Conservation (phyloP, 345 rosid species). For the Syzygium jambos region DNA sequence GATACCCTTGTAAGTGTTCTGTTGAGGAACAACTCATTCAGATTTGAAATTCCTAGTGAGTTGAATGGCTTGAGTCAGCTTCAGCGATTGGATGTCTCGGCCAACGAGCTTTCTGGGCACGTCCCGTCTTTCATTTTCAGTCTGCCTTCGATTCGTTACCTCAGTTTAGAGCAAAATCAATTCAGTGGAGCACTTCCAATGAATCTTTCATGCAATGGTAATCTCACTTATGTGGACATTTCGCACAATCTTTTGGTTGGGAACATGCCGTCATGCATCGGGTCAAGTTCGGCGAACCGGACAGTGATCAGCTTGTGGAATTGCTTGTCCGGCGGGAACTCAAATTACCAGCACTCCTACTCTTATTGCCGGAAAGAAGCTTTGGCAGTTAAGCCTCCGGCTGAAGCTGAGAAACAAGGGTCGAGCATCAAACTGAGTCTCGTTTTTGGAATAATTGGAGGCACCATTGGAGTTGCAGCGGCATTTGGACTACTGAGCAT, state of each 20-base stretch:
- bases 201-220: constrained; percentile 35
- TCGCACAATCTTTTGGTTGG: constrained; percentile 73
- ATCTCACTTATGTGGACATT: constrained; percentile 47
- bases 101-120: constrained; percentile 44
- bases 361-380: constrained; percentile 76
- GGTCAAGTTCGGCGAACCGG: constrained; percentile 31
- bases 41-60: constrained; percentile 46
- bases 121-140: constrained; percentile 54
- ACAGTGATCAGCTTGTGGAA: constrained; percentile 70
- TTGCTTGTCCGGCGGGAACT: constrained; percentile 44
- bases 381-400: constrained; percentile 58
- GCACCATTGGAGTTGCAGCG: constrained; percentile 31
- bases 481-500: constrained; percentile 32
- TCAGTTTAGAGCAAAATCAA: constrained; percentile 42
- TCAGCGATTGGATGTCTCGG: constrained; percentile 50
- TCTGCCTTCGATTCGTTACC: constrained; percentile 45
- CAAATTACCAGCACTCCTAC: constrained; percentile 52
- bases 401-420: constrained; percentile 10
- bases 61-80: constrained; percentile 35
- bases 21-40: constrained; percentile 53
- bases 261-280: constrained; percentile 48
- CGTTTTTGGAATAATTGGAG: constrained; percentile 50
- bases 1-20: constrained; percentile 26
- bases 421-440: constrained; percentile 34
- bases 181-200: constrained; percentile 46